These are phyloP conservation scores for Huntiella abstrusa DNA, from an alignment of 2,329 filamentous ascomycete species.

Conservation along the genomic window DNA sequence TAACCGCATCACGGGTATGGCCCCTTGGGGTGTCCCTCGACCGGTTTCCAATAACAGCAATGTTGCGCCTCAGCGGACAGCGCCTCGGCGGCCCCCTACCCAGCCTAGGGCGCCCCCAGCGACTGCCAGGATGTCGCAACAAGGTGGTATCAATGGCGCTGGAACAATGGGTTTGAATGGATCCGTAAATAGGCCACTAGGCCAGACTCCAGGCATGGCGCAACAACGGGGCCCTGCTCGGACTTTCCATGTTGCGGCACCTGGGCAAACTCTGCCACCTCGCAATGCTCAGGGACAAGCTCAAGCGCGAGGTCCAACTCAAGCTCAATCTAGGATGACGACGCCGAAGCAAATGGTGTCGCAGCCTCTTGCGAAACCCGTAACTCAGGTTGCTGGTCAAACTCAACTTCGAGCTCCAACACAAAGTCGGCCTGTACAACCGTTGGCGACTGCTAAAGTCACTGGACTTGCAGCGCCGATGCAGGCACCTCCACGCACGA, in stretches of 20 bases:
- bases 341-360: no score
- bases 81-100: not conserved
- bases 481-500: no score
- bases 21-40: conserved; percentile 8
- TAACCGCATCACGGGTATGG: conserved; percentile 4
- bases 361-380: no score
- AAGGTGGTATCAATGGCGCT: not conserved
- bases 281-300: not conserved
- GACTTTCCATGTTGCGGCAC: conserved; percentile 1
- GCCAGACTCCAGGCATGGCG: not conserved
- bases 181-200: not conserved
- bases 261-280: not conserved
- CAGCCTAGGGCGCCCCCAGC: not conserved
- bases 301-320: not conserved
- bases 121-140: not conserved
- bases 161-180: no score
- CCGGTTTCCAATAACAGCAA: not conserved
- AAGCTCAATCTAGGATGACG: not conserved
- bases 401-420: no score
- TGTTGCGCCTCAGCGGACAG: not conserved
- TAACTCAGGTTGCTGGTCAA: no score
- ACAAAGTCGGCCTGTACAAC: no score
- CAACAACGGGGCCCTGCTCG: not conserved
- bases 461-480: no score
- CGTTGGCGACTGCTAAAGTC: no score